Base-by-base conservation (phyloP, 176 grass and related monocot genomes). In the Canna indica region DNA sequence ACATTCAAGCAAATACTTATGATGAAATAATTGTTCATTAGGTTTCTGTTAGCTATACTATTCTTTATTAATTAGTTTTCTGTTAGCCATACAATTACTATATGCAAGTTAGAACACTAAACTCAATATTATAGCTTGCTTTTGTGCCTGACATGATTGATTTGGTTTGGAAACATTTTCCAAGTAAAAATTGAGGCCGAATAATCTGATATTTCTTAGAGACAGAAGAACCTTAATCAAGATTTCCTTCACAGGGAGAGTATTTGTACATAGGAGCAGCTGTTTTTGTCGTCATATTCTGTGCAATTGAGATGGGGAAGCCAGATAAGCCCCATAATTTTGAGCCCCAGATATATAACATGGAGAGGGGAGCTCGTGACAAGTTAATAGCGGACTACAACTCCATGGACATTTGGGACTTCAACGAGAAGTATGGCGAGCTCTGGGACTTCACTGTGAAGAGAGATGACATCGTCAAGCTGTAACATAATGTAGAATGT, bases 401-500 rank as follows among this genome's bases (percentile, higher is more conserved):
- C 75, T 80, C 86, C 47, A 93, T 97, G 89, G 94, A 97, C 69
- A 97, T 97, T 73, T 97, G 94, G 94, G 94, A 97, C 79, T 97
- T 97, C 82, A 97, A 97, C 20, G 86, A 97, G 80, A 97, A 93
- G 73, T 97, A 97, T 36, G 93, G 93, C 31, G 82, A 97, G 54
- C 93, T 97, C 25, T 97, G 89, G 93, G 93, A 97, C 81, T 92
- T 97, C 81, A 97, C 94, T 2, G 80, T 93, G 62, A 83, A 85
- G 20, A 85, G 81, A 62, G 86, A 97, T 36, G 93, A 90, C 52
- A 87, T 92, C 10, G 82, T 96, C 20, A 87, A 93, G 68, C 27
- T 29, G 25, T 47, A 18, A 70, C 32, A 16, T 35, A 2, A 32
- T 32, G 11, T 13, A 62, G 59, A 62, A 32, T 18, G 59, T n/a